Conservation (phyloP, 345 rosid genomes). For the Syzygium jambos region DNA sequence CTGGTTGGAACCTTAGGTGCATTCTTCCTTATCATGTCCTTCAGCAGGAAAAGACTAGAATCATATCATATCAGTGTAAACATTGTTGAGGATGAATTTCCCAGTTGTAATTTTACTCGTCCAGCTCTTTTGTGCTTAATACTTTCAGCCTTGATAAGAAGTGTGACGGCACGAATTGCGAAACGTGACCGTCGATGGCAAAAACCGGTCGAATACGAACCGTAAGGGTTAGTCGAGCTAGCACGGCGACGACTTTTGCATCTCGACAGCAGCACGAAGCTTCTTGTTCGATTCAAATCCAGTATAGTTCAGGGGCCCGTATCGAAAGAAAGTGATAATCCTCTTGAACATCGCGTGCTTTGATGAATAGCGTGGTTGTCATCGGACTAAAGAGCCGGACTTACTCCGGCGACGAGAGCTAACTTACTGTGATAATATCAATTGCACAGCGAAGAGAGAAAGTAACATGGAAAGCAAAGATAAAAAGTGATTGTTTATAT, state of each 20-base stretch:
- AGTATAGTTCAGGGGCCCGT: accelerated
- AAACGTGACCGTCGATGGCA: neutral
- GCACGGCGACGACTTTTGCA: neutral
- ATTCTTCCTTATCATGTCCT: neutral
- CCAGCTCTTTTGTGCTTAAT: neutral
- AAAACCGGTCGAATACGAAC: neutral
- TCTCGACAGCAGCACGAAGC: neutral
- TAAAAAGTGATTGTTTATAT: neutral
- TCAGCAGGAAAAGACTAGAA: neutral
- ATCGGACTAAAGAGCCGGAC: neutral
- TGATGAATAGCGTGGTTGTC: neutral
- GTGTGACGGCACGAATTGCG: accelerated
- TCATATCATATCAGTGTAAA: neutral
- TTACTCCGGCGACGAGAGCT: neutral
- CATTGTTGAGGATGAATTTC: neutral
- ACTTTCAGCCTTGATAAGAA: neutral
- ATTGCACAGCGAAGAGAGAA: neutral
- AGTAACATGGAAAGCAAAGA: neutral
- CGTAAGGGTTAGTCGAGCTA: neutral
- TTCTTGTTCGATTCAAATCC: neutral
- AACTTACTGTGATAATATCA: neutral
- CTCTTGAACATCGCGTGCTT: neutral
- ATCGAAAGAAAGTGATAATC: neutral
- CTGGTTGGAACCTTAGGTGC: neutral
- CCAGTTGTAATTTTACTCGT: neutral